Base-by-base conservation (phyloP, 176 grass and related monocot genomes). In the Oryza meridionalis region DNA sequence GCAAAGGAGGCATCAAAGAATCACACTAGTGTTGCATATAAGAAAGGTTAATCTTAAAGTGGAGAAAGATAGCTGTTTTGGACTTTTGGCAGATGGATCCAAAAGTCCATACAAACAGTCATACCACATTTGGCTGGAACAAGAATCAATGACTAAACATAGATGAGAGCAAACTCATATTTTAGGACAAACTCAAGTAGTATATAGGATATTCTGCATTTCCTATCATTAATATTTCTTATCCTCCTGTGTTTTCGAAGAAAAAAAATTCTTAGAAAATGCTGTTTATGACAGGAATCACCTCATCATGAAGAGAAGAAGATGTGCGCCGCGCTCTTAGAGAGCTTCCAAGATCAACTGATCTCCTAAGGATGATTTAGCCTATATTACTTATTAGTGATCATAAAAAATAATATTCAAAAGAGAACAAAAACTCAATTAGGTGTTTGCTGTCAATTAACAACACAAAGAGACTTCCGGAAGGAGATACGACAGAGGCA, bases 281-380 rank as follows among this genome's bases (percentile, higher is more conserved):
- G 69, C 37, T 26, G 69, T 50, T 78, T 33, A 88, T 64, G 78
- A 40, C 75, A 81, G 31, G 70, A 75, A 64, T 90, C 95, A 95
- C 96, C 91, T 98, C 96, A 81, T 94, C 89, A 72, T 94, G 88
- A 88, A 94, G 70, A 75, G 83, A 74, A 62, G 86, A 95, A 72
- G 93, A 92, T 49, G 89, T 88, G 77, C 78, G 76, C 0, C 83
- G 80, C 71, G 66, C 87, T 88, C 87, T 95, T 64, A 95, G 63
- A 51, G 94, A 91, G 67, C 77, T 88, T 81, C 96, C 96, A 82
- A 95, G 85, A 90, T 98, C 96, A 90, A 93, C 78, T 85, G 96
- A 98, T 82, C 92, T 90, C 91, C 96, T 98, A 88, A 70, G 81
- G 65, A 85, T 53, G 72, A 89, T 81, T 38, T 68, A 87, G 73